Evolutionary conservation across 768 basidiomycete species (phyloP), one percentile per base, ranked within the genome.

Genomic region (Suillus alpinus): DNA sequence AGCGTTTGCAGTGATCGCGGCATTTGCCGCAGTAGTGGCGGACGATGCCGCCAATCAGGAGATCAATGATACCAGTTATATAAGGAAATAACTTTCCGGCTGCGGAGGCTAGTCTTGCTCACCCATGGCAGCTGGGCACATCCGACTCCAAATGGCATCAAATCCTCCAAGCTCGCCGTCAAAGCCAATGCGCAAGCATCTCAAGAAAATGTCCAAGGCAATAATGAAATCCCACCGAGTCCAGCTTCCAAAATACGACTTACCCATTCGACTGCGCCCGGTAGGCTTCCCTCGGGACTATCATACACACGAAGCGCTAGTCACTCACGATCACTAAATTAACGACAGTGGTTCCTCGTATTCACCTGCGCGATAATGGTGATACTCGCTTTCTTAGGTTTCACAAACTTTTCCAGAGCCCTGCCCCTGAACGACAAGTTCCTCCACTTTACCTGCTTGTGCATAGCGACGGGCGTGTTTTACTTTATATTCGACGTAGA

Each of bases 401-500:
- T 94, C 73, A 90, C 92, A 44, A 83, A 90, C 73, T 77, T 88
- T 65, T 77, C 86, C 18, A 78, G 79, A 62, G 73, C 83, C 12
- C 69, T 92, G 26, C 90, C 89, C 1, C 68, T 93, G 18, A 91
- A 91, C 68, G 88, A 89, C 81, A 92, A 92, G 73, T 69, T 93
- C 16, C 75, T 92, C 31, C 92, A 90, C 68, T 91, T 94, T 68
- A 65, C 89, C 12, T 92, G 90, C 71, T 88, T 94, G 60, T 78
- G 79, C 58, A 63, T 90, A 29, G 90, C 91, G 1, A 94, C 91
- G 0, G 86, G 76, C 3, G 83, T 93, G 6, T 94, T 94, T 73
- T 94, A 92, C 74, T 94, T 93, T 68, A 91, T 94, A 51, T 81
- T 92, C 37, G 92, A 94, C 67, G 86, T 92, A 9, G 92, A 94